These are phyloP conservation scores for Monosporascus sp. DNA, from an alignment of 2,329 filamentous ascomycete genomes.

Conservation along the genomic window DNA sequence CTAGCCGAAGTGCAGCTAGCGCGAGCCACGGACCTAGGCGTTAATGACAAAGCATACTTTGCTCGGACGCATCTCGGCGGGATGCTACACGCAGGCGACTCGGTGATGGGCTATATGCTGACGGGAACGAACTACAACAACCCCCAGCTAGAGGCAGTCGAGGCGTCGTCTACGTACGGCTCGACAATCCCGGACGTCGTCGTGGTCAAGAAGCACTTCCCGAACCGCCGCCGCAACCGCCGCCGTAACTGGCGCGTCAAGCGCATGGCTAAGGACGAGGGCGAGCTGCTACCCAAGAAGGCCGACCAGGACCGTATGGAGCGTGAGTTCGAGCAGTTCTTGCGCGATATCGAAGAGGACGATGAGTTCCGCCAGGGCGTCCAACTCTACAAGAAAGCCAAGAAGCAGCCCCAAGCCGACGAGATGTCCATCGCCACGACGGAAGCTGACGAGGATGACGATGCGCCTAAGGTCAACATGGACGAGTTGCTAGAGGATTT, in stretches of 20 bases:
- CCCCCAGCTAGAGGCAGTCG: constrained; percentile 48
- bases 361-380: constrained; percentile 78
- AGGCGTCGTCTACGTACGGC: constrained; percentile 68
- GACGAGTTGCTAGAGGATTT: constrained; percentile 86
- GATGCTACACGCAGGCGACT: constrained; percentile 82
- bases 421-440: constrained; percentile 65
- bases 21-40: constrained; percentile 77
- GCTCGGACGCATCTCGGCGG: constrained; percentile 84
- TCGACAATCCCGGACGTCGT: constrained; percentile 85
- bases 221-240: constrained; percentile 71
- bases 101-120: constrained; percentile 89
- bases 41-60: constrained; percentile 84
- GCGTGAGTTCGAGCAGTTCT: constrained; percentile 93
- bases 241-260: constrained; percentile 89
- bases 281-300: constrained; percentile 80
- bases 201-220: constrained; percentile 95
- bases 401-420: constrained; percentile 48
- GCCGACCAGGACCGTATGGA: constrained; percentile 84
- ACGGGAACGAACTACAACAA: constrained; percentile 50
- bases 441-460: constrained; percentile 54
- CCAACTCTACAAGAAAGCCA: constrained; percentile 73
- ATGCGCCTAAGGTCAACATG: constrained; percentile 67
- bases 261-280: constrained; percentile 87
- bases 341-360: constrained; percentile 95
- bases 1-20: constrained; percentile 86